A percentile compares a stretch with the other conserved stretches of the same genome.
Evolutionary conservation across 257 asterid species (phyloP).

Genomic region (Salvia splendens): DNA sequence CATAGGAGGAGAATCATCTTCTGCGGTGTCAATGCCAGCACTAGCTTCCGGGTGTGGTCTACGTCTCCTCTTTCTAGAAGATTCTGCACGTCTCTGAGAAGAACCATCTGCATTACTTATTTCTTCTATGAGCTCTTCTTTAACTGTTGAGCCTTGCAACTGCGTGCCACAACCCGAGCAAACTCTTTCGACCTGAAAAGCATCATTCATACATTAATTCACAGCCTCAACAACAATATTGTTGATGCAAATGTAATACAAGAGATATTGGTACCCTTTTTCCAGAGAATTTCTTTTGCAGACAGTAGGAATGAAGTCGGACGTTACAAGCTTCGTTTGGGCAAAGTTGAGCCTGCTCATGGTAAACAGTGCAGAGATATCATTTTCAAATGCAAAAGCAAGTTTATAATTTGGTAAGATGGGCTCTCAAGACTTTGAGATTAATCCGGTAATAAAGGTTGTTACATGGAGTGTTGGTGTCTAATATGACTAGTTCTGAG

Average conservation of each 20-base stretch:
- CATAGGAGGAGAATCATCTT: constrained; percentile 27
- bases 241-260: not conserved
- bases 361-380: constrained; percentile 8
- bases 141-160: constrained; percentile 50
- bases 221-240: not conserved
- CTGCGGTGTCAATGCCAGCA: constrained; percentile 25
- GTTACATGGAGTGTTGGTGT: not conserved
- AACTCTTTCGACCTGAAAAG: constrained; percentile 53
- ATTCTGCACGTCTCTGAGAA: constrained; percentile 22
- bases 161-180: constrained; percentile 71
- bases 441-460: not conserved
- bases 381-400: constrained; percentile 20
- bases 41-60: constrained; percentile 32
- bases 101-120: not conserved
- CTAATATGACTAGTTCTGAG: too few relatives aligned
- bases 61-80: constrained; percentile 35
- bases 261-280: constrained; percentile 48
- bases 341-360: constrained; percentile 69
- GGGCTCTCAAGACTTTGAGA: not conserved
- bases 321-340: constrained; percentile 66
- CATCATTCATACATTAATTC: constrained; percentile 11
- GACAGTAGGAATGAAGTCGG: constrained; percentile 72
- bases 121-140: constrained; percentile 48
- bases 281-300: constrained; percentile 66
- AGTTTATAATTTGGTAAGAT: not conserved